Base-by-base conservation (phyloP, 2,329 filamentous ascomycete species). In the Neofusicoccum umdonicola region DNA sequence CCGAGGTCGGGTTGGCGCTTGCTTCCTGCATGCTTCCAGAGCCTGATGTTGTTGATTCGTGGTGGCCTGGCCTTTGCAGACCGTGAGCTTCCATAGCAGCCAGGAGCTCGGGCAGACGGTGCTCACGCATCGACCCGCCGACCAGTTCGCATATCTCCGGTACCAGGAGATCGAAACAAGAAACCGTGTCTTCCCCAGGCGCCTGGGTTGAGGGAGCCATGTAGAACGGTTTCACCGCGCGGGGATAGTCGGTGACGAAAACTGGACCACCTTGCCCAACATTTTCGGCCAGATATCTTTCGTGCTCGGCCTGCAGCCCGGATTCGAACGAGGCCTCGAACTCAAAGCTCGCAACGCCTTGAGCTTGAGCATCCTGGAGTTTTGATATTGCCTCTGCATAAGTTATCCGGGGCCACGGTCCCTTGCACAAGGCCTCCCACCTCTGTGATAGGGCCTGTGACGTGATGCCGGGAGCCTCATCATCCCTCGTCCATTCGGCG, bases 241-340 rank as follows among this genome's bases (percentile, higher is more conserved):
- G 87, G n/a, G 95, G 95, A 74, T 97, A 99, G 76, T 97, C 85
- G 13, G 93, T 98, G 68, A 99, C 88, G 74, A 98, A 98, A 50
- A 98, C 84, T 7, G 95, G 95, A 1, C 80, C 78, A 17, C 84
- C 83, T 54, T 85, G 80, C 69, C 88, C 88, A 50, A 94, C 73
- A 31, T 81, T 81, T 62, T 86, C 83, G 54, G 95, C 93, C 62
- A 99, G 84, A 75, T 88, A 97, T 74, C 88, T 92, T 79, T 99
- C 95, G 79, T 99, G 95, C 76, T 98, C 94, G 1, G 93, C 90
- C 71, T 95, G 91, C 35, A 99, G 83, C 19, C 91, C 91, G 34
- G 82, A 80, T 39, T 88, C 86, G 88, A 92, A 95, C 2, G 80
- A 80, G 3, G 92, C 91, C 52, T 81, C 78, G 73, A 90, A 86